Evolutionary conservation across 129 eudicot species (phyloP).

Genomic region (Lactuca sativa): DNA sequence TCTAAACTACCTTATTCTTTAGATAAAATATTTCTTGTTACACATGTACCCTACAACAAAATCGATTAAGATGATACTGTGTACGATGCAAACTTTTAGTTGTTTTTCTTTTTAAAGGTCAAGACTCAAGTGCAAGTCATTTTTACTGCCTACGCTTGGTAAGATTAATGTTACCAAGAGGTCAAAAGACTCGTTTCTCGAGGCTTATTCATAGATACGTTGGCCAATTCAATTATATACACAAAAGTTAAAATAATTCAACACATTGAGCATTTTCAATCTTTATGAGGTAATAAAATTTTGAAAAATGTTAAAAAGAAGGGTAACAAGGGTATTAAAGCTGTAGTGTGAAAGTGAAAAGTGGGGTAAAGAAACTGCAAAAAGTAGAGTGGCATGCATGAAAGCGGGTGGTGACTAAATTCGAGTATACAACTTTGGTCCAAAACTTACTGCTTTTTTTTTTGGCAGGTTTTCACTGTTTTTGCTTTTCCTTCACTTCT

Average conservation of each 20-base stretch:
- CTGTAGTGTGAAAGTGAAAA: background rate
- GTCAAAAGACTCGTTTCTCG: background rate
- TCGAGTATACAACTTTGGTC: background rate
- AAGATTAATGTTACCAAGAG: background rate
- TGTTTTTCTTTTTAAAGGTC: conserved; percentile 3
- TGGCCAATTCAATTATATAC: background rate
- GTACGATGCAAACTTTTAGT: conserved; percentile 42
- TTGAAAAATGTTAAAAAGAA: too few relatives aligned
- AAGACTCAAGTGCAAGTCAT: conserved; percentile 51
- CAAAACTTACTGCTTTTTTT: background rate
- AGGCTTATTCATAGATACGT: background rate
- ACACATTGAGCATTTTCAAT: background rate
- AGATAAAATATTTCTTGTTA: too few relatives aligned
- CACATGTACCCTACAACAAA: too few relatives aligned
- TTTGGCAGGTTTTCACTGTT: background rate
- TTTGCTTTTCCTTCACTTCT: background rate
- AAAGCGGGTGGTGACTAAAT: background rate
- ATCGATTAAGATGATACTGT: background rate
- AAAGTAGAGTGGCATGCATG: background rate
- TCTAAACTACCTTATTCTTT: background rate
- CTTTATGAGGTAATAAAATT: background rate
- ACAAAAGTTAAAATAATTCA: background rate
- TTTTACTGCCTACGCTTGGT: conserved; percentile 24
- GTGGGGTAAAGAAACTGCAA: background rate
- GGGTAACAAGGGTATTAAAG: background rate